phyloP scores from a whole-genome alignment of 1,139 yeast species.

The Candida sanyaensis region DNA sequence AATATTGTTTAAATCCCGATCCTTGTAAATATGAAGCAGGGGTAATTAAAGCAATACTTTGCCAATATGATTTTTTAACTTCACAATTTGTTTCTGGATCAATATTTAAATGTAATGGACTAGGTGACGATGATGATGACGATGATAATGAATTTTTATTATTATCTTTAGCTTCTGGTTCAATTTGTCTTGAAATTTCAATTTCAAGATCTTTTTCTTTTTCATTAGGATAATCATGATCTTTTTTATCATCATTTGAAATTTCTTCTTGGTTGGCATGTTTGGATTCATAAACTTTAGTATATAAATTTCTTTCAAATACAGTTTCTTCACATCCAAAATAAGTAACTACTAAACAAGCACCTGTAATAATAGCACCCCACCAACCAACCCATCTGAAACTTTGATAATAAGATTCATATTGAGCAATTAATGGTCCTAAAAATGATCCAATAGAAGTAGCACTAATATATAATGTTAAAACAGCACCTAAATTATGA shows the following conservation, averaged over 20 bases:
- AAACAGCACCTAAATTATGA: conserved; percentile 72
- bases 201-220: background rate
- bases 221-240: background rate
- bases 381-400: conserved; percentile 88
- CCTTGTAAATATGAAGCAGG: conserved; percentile 70
- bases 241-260: background rate
- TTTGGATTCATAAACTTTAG: conserved; percentile 7
- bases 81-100: conserved; percentile 29
- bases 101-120: background rate
- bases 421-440: conserved; percentile 69
- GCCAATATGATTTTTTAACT: conserved; percentile 46
- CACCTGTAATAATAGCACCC: conserved; percentile 73
- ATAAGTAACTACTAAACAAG: conserved; percentile 52
- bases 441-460: conserved; percentile 82
- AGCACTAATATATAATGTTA: conserved; percentile 78
- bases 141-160: background rate
- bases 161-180: background rate
- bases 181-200: conserved; percentile 1
- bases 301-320: conserved; percentile 45
- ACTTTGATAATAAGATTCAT: conserved; percentile 31
- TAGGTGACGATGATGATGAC: too few species aligned
- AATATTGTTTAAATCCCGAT: conserved; percentile 68
- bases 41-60: conserved; percentile 62
- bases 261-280: background rate
- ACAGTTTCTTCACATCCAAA: conserved; percentile 75